These are phyloP conservation scores for Lotmaria passim DNA, from an alignment of 208 protist genomes.

Conservation along the genomic window DNA sequence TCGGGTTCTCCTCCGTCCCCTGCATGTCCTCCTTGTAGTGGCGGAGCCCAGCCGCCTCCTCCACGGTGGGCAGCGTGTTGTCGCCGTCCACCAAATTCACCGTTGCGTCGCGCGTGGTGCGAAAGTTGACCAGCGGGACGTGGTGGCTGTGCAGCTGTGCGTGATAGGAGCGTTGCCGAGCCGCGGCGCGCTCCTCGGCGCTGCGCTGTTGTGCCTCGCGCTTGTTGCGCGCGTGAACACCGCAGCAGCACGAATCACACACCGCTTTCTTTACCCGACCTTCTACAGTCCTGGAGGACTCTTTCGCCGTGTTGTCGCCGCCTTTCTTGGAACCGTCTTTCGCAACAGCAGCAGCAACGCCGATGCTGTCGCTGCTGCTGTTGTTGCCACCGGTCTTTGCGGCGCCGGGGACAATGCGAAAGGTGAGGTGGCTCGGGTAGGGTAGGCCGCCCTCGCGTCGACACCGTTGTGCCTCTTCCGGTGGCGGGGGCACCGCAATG, in stretches of 20 bases:
- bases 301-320: background rate
- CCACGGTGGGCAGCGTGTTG: conserved; percentile 23
- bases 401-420: conserved; percentile 26
- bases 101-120: conserved; percentile 29
- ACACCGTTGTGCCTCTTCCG: conserved; percentile 37
- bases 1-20: conserved; percentile 12
- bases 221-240: conserved; percentile 10
- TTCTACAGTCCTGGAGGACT: background rate
- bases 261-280: conserved; percentile 15
- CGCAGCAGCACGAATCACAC: conserved; percentile 20
- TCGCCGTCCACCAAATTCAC: conserved; percentile 11
- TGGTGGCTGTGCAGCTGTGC: conserved; percentile 53
- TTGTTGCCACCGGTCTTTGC: background rate
- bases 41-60: conserved; percentile 21
- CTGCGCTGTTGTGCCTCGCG: conserved; percentile 14
- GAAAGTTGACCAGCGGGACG: conserved; percentile 56
- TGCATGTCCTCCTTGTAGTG: conserved; percentile 7
- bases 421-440: conserved; percentile 53
- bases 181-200: conserved; percentile 33
- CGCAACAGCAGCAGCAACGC: background rate
- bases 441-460: conserved; percentile 36
- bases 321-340: background rate
- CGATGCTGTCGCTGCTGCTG: background rate
- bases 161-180: conserved; percentile 40
- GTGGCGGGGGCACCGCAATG: conserved; percentile 21